phyloP scores from a whole-genome alignment of 2,329 filamentous ascomycete genomes.

The Sphaerostilbella broomeana region DNA sequence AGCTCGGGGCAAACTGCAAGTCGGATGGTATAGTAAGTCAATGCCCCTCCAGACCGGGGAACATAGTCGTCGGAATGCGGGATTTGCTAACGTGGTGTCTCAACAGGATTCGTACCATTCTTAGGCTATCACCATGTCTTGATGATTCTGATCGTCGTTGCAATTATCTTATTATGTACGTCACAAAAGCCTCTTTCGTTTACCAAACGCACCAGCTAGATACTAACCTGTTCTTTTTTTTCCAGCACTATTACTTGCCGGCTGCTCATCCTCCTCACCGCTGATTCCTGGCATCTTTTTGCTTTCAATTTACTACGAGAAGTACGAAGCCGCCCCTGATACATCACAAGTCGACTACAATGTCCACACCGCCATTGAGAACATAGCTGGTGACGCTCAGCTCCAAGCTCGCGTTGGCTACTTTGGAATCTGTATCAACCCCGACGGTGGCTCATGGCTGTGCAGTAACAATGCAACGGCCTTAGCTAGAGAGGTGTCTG shows the following conservation, averaged over 20 bases:
- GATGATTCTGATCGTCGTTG: slow-evolving; percentile 91
- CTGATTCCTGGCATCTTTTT: slow-evolving; percentile 95
- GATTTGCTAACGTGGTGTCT: slow-evolving; percentile 5
- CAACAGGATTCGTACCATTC: slow-evolving; percentile 57
- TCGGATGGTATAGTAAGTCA: slow-evolving; percentile 45
- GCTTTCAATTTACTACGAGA: slow-evolving; percentile 93
- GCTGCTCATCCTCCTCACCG: slow-evolving; percentile 93
- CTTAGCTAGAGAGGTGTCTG: slow-evolving; percentile 77
- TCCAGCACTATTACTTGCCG: slow-evolving; percentile 81
- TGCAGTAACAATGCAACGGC: slow-evolving; percentile 97
- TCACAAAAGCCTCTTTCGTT: too few relatives aligned
- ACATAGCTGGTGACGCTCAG: slow-evolving; percentile 78
- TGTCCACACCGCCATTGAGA: slow-evolving; percentile 75
- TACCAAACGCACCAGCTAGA: slow-evolving; percentile 1
- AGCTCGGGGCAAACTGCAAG: slow-evolving; percentile 33
- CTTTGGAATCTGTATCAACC: slow-evolving; percentile 95
- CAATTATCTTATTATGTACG: slow-evolving; percentile 93
- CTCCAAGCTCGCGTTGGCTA: slow-evolving; percentile 92
- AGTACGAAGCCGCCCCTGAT: slow-evolving; percentile 74
- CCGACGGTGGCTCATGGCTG: slow-evolving; percentile 82
- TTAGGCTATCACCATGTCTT: slow-evolving; percentile 77
- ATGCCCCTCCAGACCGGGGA: neutral
- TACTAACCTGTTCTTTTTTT: slow-evolving; percentile 8
- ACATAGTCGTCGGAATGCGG: slow-evolving; percentile 16
- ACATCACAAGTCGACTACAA: slow-evolving; percentile 88